phyloP scores from a whole-genome alignment of 257 asterid genomes.

The Vinca minor region DNA sequence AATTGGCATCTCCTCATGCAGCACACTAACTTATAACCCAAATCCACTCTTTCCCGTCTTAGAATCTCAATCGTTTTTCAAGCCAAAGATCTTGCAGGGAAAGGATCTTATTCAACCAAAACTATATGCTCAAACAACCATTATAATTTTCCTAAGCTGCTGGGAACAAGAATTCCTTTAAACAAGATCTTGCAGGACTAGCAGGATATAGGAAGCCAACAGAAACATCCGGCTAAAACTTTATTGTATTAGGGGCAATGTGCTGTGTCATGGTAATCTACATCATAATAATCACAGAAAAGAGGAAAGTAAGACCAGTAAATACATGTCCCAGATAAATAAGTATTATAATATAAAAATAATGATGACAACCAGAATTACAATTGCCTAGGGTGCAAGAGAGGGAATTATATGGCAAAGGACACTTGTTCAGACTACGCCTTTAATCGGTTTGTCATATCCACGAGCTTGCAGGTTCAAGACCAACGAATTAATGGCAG shows the following conservation, averaged over 20 bases:
- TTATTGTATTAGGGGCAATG: too few species aligned
- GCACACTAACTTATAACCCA: background rate
- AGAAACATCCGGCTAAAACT: background rate
- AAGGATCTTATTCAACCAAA: background rate
- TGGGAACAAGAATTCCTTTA: background rate
- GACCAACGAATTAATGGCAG: background rate
- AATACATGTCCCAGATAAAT: background rate
- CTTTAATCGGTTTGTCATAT: too few species aligned
- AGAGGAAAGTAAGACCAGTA: background rate
- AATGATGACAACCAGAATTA: background rate
- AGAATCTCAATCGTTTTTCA: background rate
- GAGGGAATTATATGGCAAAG: background rate
- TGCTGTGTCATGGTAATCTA: background rate
- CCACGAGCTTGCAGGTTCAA: too few species aligned
- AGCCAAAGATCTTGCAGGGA: background rate
- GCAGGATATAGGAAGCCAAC: background rate
- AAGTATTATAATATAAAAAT: background rate
- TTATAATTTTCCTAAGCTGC: background rate
- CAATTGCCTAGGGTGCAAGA: background rate
- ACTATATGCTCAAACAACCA: background rate
- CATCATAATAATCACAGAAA: background rate
- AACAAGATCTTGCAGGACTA: too few species aligned
- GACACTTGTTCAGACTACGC: background rate
- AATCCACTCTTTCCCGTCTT: background rate
- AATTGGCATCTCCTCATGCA: background rate